Evolutionary conservation across 2,329 filamentous ascomycete genomes (phyloP).

Genomic region (Cercospora beticola): DNA sequence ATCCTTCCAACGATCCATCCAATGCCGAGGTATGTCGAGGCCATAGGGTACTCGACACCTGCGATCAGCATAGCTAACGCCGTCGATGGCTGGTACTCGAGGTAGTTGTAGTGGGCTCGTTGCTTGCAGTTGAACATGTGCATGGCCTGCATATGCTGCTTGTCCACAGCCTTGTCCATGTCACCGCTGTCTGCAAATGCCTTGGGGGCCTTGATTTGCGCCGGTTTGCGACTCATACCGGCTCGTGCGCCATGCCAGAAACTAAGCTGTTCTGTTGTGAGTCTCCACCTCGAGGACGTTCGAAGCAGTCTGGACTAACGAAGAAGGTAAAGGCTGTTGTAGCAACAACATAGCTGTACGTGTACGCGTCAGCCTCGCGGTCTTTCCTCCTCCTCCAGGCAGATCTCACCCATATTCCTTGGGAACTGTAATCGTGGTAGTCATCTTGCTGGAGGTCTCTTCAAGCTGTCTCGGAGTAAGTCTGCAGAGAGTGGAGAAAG

Average conservation of each 20-base stretch:
- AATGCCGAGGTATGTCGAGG: conserved; percentile 47
- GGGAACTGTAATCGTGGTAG: conserved; percentile 45
- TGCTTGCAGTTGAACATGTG: conserved; percentile 54
- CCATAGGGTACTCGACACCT: conserved; percentile 54
- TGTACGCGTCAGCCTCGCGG: conserved; percentile 5
- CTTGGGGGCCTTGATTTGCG: conserved; percentile 59
- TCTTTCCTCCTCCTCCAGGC: neutral
- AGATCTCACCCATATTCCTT: conserved; percentile 50
- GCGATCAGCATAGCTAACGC: conserved; percentile 55
- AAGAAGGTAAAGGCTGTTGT: conserved; percentile 56
- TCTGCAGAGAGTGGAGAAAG: neutral
- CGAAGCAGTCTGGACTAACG: conserved; percentile 20
- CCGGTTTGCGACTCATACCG: conserved; percentile 49
- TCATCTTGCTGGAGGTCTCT: conserved; percentile 12
- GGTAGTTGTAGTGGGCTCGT: conserved; percentile 56
- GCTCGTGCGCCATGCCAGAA: conserved; percentile 54
- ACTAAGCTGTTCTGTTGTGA: conserved; percentile 39
- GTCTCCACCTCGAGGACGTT: neutral
- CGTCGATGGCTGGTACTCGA: conserved; percentile 57
- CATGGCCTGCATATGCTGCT: conserved; percentile 45
- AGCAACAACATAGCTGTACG: conserved; percentile 55
- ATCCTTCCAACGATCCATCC: conserved; percentile 54
- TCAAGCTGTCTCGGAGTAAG: neutral
- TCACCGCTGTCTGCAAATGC: conserved; percentile 58
- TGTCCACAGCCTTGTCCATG: conserved; percentile 45